Conservation (phyloP, 2,329 filamentous ascomycete genomes). For the Periconia macrospinosa region DNA sequence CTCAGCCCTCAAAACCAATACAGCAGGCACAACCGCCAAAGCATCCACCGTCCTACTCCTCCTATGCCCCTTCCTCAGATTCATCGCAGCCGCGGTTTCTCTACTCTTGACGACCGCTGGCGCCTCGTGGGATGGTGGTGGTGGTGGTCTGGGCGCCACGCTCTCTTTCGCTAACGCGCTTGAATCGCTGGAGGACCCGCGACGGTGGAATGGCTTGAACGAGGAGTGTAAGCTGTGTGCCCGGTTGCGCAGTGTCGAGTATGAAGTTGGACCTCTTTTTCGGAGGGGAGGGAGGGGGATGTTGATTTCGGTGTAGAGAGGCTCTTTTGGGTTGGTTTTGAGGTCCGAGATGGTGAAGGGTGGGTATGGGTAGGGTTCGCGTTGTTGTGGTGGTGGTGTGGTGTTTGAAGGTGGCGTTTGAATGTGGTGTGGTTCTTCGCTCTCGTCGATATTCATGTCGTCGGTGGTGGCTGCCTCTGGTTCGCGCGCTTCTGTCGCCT, state of each 20-base stretch:
- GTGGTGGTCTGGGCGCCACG: slow-evolving; percentile 1
- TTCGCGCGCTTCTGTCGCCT: neutral
- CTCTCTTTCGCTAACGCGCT: neutral
- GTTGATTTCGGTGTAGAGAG: slow-evolving; percentile 39
- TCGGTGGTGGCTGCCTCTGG: neutral
- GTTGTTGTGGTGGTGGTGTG: neutral
- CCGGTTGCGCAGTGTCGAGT: slow-evolving; percentile 13
- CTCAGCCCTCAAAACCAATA: slow-evolving; percentile 38
- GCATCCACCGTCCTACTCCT: slow-evolving; percentile 33
- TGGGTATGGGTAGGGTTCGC: neutral
- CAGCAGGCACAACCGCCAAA: slow-evolving; percentile 38
- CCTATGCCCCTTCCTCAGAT: slow-evolving; percentile 21
- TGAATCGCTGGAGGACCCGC: slow-evolving; percentile 19
- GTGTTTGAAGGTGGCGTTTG: neutral
- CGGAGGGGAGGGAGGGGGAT: slow-evolving; percentile 32
- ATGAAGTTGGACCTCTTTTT: slow-evolving; percentile 6
- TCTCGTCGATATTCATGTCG: neutral
- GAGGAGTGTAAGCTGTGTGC: slow-evolving; percentile 27
- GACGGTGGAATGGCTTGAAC: slow-evolving; percentile 24
- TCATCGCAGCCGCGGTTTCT: slow-evolving; percentile 28
- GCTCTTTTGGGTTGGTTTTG: slow-evolving; percentile 17
- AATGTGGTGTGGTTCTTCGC: neutral
- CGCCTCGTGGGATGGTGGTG: slow-evolving; percentile 10
- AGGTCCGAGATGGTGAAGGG: slow-evolving; percentile 1
- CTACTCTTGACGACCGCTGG: slow-evolving; percentile 24